phyloP scores from a whole-genome alignment of 2,329 filamentous ascomycete species.

The Coniella vitis region DNA sequence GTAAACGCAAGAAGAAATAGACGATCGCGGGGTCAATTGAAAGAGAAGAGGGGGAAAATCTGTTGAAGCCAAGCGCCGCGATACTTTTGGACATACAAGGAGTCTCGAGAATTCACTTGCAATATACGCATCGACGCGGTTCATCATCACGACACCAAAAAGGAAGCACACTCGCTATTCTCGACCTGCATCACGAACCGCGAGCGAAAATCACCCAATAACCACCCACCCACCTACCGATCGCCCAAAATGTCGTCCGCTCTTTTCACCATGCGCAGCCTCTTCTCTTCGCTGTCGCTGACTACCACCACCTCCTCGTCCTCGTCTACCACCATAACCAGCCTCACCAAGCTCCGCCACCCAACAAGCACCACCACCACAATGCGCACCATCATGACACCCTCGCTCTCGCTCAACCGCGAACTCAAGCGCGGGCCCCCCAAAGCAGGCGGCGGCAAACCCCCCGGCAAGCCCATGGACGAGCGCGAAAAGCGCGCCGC shows the following conservation, averaged over 20 bases:
- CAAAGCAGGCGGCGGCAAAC: constrained; percentile 7
- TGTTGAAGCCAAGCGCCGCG: too few species aligned
- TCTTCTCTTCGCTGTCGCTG: constrained; percentile 7
- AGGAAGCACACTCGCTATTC: too few species aligned
- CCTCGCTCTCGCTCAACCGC: constrained; percentile 19
- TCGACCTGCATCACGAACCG: too few species aligned
- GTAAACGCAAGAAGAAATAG: too few species aligned
- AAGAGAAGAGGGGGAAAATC: too few species aligned
- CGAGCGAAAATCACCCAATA: too few species aligned
- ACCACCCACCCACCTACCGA: neutral
- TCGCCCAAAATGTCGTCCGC: neutral
- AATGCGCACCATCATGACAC: constrained; percentile 10
- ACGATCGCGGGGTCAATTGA: too few species aligned
- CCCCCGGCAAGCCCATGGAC: constrained; percentile 3
- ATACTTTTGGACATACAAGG: too few species aligned
- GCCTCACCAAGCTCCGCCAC: neutral
- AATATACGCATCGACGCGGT: too few species aligned
- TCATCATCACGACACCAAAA: too few species aligned
- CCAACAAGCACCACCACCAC: neutral
- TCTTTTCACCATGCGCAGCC: constrained; percentile 8
- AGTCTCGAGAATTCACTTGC: too few species aligned
- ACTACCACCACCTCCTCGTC: neutral
- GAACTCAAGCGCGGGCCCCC: constrained; percentile 38
- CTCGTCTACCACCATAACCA: neutral
- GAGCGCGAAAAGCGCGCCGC: constrained; percentile 2